Evolutionary conservation across 2,329 filamentous ascomycete genomes (phyloP).

Genomic region (Nemania abortiva): DNA sequence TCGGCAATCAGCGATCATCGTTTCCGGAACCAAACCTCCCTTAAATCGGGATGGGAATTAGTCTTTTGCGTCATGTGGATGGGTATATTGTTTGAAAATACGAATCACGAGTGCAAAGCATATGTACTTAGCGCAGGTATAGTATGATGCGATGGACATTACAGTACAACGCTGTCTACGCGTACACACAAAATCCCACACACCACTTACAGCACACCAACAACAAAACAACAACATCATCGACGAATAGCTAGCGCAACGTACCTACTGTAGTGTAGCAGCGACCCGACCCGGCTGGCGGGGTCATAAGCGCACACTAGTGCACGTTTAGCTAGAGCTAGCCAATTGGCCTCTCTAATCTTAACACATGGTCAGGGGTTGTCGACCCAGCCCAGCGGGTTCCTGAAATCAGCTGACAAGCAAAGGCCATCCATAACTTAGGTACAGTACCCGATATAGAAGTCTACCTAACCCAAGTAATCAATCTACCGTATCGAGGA

Average conservation of each 20-base stretch:
- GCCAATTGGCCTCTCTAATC: slow-evolving; percentile 30
- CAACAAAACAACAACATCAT: background rate
- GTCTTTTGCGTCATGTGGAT: slow-evolving; percentile 23
- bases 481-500: background rate
- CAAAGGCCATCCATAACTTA: slow-evolving; percentile 19
- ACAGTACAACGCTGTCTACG: background rate
- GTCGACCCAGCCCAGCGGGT: slow-evolving; percentile 33
- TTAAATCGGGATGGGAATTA: background rate
- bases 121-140: background rate
- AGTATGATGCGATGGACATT: background rate
- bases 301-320: slow-evolving; percentile 19
- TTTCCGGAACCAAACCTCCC: background rate
- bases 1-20: background rate
- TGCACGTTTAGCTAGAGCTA: slow-evolving; percentile 9
- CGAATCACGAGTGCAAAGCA: slow-evolving; percentile 12
- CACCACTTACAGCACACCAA: background rate
- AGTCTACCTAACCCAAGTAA: no score
- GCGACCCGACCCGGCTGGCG: slow-evolving; percentile 34
- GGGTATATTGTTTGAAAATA: slow-evolving; percentile 7
- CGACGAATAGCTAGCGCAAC: slow-evolving; percentile 8
- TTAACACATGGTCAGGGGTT: slow-evolving; percentile 25
- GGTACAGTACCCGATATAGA: no score
- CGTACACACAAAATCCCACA: background rate
- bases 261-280: slow-evolving; percentile 10
- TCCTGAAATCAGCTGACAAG: slow-evolving; percentile 32